These are phyloP conservation scores for Alternaria dauci DNA, from an alignment of 2,329 filamentous ascomycete species.

Conservation along the genomic window DNA sequence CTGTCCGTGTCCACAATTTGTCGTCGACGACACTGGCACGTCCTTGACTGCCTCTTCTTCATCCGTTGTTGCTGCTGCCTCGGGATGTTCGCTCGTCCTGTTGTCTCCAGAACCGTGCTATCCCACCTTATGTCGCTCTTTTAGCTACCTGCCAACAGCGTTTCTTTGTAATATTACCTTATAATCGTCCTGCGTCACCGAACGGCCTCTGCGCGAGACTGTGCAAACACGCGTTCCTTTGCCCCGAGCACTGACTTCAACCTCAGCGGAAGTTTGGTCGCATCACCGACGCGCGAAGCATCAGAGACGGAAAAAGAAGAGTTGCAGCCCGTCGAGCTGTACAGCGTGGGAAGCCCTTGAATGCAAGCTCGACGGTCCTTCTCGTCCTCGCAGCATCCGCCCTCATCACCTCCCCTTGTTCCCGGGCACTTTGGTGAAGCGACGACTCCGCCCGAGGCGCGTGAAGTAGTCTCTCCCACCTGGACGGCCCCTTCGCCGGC, in stretches of 20 bases:
- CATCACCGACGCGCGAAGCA: constrained; percentile 30
- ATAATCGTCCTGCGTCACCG: constrained; percentile 41
- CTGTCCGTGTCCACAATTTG: constrained; percentile 24
- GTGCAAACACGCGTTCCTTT: constrained; percentile 22
- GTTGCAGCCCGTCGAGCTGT: constrained; percentile 28
- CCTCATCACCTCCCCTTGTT: constrained; percentile 48
- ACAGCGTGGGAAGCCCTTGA: constrained; percentile 40
- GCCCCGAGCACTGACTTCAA: constrained; percentile 12
- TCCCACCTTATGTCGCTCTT: constrained; percentile 50
- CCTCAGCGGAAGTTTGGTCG: constrained; percentile 16
- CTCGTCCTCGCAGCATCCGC: constrained; percentile 43
- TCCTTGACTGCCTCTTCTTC: constrained; percentile 29
- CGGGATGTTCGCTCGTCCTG: constrained; percentile 47
- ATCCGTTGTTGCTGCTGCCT: constrained; percentile 37
- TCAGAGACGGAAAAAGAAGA: constrained; percentile 25
- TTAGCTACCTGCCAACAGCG: constrained; percentile 39
- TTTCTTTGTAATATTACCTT: constrained; percentile 48
- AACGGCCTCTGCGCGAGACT: constrained; percentile 28
- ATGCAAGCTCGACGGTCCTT: constrained; percentile 52
- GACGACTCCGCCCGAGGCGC: constrained; percentile 31
- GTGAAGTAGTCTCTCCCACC: constrained; percentile 42
- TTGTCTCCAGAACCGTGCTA: constrained; percentile 37
- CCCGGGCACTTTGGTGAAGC: constrained; percentile 35
- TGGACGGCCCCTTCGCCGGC: constrained; percentile 53
- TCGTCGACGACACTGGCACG: constrained; percentile 30